Percentiles rank a stretch among this genome's conserved stretches.
phyloP scores from a whole-genome alignment of 2,329 filamentous ascomycete genomes.

The Beauveria varroae region DNA sequence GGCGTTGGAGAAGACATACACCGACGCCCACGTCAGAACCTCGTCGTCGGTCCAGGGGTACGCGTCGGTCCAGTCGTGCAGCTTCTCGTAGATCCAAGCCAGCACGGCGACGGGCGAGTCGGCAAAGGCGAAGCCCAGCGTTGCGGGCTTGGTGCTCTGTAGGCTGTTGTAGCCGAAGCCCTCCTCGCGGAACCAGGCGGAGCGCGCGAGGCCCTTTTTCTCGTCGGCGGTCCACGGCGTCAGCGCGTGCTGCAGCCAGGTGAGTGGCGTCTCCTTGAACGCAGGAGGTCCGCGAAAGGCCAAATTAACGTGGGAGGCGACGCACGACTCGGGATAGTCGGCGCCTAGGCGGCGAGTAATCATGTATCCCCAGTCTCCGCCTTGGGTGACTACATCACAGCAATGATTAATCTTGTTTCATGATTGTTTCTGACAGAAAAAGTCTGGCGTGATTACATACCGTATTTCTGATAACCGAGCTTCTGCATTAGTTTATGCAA shows the following conservation, averaged over 20 bases:
- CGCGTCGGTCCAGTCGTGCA: slow-evolving; percentile 64
- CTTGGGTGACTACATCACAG: slow-evolving; percentile 39
- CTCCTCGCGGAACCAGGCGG: slow-evolving; percentile 47
- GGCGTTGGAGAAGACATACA: slow-evolving; percentile 61
- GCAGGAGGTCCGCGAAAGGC: slow-evolving; percentile 40
- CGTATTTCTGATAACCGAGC: slow-evolving; percentile 46
- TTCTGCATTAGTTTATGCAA: slow-evolving; percentile 61
- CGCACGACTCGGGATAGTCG: slow-evolving; percentile 41
- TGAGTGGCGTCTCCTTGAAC: slow-evolving; percentile 43
- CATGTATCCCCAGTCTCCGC: slow-evolving; percentile 64
- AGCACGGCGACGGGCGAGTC: slow-evolving; percentile 62
- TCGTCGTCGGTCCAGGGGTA: slow-evolving; percentile 69
- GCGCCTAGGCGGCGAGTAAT: slow-evolving; percentile 56
- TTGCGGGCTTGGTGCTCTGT: slow-evolving; percentile 59
- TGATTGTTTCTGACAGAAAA: neutral
- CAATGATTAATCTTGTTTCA: neutral
- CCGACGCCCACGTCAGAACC: slow-evolving; percentile 61
- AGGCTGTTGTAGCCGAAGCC: slow-evolving; percentile 25
- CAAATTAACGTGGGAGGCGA: slow-evolving; percentile 56
- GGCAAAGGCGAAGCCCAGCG: slow-evolving; percentile 56
- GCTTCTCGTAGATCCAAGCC: slow-evolving; percentile 70
- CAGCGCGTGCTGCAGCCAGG: slow-evolving; percentile 45
- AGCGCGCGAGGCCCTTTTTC: slow-evolving; percentile 41
- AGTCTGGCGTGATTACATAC: slow-evolving; percentile 11
- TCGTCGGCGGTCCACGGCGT: slow-evolving; percentile 47